These are phyloP conservation scores for Colletotrichum sp. DNA, from an alignment of 2,329 filamentous ascomycete genomes.

Conservation along the genomic window DNA sequence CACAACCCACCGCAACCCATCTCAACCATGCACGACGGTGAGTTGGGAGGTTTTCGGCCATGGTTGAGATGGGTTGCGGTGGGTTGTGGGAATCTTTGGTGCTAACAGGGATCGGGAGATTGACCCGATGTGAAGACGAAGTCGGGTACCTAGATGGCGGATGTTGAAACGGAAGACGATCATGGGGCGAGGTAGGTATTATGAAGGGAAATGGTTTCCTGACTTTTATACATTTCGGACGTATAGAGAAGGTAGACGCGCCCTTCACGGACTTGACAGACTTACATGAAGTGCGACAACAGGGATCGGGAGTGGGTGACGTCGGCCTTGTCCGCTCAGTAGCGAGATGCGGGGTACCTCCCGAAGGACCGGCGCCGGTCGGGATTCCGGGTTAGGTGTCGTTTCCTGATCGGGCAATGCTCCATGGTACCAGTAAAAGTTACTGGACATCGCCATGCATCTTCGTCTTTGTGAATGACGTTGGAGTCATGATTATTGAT, in stretches of 20 bases:
- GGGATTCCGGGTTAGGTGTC: neutral
- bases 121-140: neutral
- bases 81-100: neutral
- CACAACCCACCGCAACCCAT: no score
- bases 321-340: neutral
- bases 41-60: neutral
- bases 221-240: neutral
- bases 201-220: neutral
- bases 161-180: neutral
- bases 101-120: neutral
- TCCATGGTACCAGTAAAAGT: neutral
- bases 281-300: neutral
- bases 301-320: neutral
- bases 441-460: neutral
- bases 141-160: neutral
- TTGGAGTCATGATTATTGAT: neutral
- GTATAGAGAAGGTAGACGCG: neutral
- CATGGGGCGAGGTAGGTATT: neutral
- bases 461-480: neutral
- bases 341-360: neutral
- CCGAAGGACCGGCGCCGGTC: neutral
- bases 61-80: neutral
- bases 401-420: neutral
- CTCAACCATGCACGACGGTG: conserved; percentile 27
- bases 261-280: neutral